Evolutionary conservation across 2,329 filamentous ascomycete species (phyloP), one percentile per base, ranked within the genome.

Genomic region (Coniella vitis): DNA sequence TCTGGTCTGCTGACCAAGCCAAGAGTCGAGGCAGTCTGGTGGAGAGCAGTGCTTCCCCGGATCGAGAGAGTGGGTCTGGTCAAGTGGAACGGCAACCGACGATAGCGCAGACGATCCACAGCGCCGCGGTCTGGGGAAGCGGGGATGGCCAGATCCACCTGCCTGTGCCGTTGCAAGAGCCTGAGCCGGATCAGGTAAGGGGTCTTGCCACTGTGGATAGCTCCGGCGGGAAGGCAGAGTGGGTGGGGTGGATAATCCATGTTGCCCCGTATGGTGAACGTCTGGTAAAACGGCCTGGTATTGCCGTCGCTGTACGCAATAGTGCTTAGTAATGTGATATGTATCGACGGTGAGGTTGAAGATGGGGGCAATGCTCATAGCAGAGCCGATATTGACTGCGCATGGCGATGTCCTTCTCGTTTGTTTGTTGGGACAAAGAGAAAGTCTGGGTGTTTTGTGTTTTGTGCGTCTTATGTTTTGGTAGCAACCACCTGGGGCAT

Each of bases 61-160:
- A 16, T n/a, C 10, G 20, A 25, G 21, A 12, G 13, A 22, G 38
- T 13, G 38, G 7, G 38, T 22, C 22, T 31, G 13, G 5, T 14
- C 25, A 29, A 29, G 25, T 29, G 25, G 16, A 41, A 4, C n/a
- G n/a, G 22, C 17, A 41, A 16, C 40, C 25, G 16, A 21, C 29
- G 40, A 42, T 31, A 25, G 40, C 40, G 40, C 12, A 13, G n/a
- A 25, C 16, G n/a, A 42, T 32, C 40, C 40, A 25, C 10, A 25
- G n/a, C 32, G 25, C 25, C 40, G 40, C 40, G 29, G 49, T 52
- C 49, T 52, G 49, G 49, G 49, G 49, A 52, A 52, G 49, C 49
- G 49, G 49, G 49, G 49, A 52, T 22, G 35, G 49, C 17, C 34
- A 17, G 49, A 51, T 32, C 48, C 48, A 39, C 29, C 25, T 5